phyloP scores from a whole-genome alignment of 352 stramenopile species.

The Elongisporangium anandrum region DNA sequence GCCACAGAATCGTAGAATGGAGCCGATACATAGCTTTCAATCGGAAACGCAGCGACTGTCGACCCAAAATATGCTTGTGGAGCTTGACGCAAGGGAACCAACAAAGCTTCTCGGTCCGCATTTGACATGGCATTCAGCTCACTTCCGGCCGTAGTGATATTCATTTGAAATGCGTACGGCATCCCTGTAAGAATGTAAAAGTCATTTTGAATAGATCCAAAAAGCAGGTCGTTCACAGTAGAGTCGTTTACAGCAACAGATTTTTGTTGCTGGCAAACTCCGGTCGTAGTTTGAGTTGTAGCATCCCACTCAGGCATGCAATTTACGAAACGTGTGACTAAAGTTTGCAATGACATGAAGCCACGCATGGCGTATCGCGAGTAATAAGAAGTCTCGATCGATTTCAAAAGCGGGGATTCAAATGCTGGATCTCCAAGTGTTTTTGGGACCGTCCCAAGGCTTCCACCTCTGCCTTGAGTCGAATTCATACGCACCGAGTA shows the following conservation, averaged over 20 bases:
- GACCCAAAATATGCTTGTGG: constrained; percentile 39
- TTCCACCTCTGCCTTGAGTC: constrained; percentile 19
- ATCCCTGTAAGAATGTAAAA: constrained; percentile 21
- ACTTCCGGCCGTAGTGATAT: background rate
- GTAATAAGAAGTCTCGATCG: constrained; percentile 33
- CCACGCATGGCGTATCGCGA: constrained; percentile 30
- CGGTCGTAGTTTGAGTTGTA: constrained; percentile 27
- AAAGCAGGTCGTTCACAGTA: constrained; percentile 17
- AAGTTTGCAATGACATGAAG: constrained; percentile 71
- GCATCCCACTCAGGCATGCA: constrained; percentile 49
- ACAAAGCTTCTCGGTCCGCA: constrained; percentile 25
- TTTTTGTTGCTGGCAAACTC: constrained; percentile 33
- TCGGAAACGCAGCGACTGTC: constrained; percentile 33
- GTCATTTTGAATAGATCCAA: constrained; percentile 23
- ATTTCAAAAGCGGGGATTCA: constrained; percentile 41
- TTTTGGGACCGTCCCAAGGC: constrained; percentile 23
- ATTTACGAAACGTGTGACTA: constrained; percentile 50
- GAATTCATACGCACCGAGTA: constrained; percentile 68
- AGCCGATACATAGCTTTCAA: constrained; percentile 37
- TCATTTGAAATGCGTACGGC: constrained; percentile 8
- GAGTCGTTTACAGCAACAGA: constrained; percentile 22
- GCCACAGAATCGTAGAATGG: constrained; percentile 67
- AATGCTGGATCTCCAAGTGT: constrained; percentile 45
- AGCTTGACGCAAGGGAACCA: constrained; percentile 34
- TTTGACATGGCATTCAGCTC: constrained; percentile 10